phyloP scores from a whole-genome alignment of 495 filamentous ascomycete species.

The Podospora pseudocomata region DNA sequence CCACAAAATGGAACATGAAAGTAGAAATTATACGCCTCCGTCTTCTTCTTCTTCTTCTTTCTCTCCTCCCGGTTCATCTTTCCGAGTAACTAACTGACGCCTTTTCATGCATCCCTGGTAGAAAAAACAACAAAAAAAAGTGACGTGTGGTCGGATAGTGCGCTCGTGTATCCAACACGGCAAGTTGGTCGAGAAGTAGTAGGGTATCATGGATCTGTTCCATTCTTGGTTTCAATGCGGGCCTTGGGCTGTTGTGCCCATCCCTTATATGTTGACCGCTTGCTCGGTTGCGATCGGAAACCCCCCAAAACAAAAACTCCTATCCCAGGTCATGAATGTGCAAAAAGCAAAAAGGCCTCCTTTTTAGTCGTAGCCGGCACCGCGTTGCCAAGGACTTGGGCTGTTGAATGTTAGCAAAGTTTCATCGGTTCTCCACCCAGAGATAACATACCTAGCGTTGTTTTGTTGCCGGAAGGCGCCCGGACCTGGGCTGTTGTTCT shows the following conservation, averaged over 20 bases:
- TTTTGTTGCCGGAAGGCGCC: constrained; percentile 38
- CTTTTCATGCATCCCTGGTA: neutral
- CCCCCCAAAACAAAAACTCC: constrained; percentile 9
- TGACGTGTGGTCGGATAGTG: neutral
- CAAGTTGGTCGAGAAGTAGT: constrained; percentile 2
- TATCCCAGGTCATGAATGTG: constrained; percentile 13
- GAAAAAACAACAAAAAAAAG: neutral
- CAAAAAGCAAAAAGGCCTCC: neutral
- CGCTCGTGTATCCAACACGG: constrained; percentile 6
- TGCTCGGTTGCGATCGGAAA: neutral
- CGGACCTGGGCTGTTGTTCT: constrained; percentile 38
- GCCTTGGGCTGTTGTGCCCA: neutral
- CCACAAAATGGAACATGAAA: neutral
- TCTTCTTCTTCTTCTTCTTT: neutral
- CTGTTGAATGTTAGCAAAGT: constrained; percentile 22
- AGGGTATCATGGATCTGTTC: neutral
- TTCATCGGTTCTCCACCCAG: constrained; percentile 1
- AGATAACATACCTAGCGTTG: constrained; percentile 42
- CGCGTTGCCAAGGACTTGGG: constrained; percentile 53
- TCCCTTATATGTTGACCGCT: neutral
- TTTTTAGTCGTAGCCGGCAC: constrained; percentile 50
- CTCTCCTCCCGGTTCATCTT: neutral
- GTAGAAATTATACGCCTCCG: neutral
- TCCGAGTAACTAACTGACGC: neutral
- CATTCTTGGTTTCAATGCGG: neutral